Evolutionary conservation across 1,284 basidiomycete genomes (phyloP).

Genomic region (Microbotryum scabiosae): DNA sequence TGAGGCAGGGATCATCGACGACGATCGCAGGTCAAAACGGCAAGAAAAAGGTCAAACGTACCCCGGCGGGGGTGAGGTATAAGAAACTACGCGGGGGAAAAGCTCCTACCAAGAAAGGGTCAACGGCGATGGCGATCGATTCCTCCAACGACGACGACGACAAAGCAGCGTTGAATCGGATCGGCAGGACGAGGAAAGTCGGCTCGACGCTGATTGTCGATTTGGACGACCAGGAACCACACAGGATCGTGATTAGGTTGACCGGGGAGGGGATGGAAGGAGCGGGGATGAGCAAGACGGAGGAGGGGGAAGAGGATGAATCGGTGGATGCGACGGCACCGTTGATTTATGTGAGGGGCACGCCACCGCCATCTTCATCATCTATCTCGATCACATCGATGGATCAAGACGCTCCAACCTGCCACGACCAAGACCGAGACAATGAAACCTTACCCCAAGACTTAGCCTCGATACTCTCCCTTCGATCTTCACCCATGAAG

Average conservation of each 20-base stretch:
- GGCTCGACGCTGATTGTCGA: not conserved
- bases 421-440: not conserved
- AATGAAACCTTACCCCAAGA: constrained; percentile 10
- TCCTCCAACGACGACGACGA: not conserved
- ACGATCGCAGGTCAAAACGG: too few species aligned
- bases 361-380: not conserved
- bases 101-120: not conserved
- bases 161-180: not conserved
- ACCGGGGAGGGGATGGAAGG: not conserved
- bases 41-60: too few species aligned
- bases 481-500: constrained; percentile 16
- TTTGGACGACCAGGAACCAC: not conserved
- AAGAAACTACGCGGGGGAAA: not conserved
- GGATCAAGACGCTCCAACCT: not conserved
- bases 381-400: not conserved
- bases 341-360: constrained; percentile 4
- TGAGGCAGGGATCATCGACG: not conserved
- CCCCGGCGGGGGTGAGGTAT: not conserved
- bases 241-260: not conserved
- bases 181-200: not conserved
- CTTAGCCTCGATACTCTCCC: constrained; percentile 19
- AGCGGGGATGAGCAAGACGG: not conserved
- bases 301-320: not conserved
- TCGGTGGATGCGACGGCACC: constrained; percentile 3
- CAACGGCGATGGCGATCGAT: constrained; percentile 5